Percentiles rank a stretch among this genome's conserved stretches.
These are phyloP conservation scores for Bremia lactucae DNA, from an alignment of 352 stramenopile species.

Conservation along the genomic window DNA sequence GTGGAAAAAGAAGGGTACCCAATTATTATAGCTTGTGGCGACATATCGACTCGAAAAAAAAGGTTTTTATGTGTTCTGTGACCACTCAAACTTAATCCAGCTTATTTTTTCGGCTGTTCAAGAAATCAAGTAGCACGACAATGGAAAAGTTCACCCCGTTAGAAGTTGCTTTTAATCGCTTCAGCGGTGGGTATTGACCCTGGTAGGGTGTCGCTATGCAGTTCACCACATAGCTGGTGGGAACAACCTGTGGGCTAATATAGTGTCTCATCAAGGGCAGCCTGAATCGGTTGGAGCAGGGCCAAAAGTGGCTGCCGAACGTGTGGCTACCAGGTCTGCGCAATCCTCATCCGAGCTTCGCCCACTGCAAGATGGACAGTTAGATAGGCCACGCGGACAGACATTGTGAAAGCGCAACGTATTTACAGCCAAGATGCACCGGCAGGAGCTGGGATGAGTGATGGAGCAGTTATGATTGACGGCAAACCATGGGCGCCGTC, in stretches of 20 bases:
- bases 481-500: no score
- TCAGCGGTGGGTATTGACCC: conserved; percentile 4
- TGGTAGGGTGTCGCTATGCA: conserved; percentile 3
- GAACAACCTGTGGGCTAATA: conserved; percentile 11
- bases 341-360: conserved; percentile 1
- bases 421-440: neutral
- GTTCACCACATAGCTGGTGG: conserved; percentile 15
- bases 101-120: conserved; percentile 1
- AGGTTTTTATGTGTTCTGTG: conserved; percentile 2
- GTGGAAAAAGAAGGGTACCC: conserved; percentile 6
- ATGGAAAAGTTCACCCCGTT: no score
- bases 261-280: conserved; percentile 1
- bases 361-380: conserved; percentile 2
- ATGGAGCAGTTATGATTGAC: neutral
- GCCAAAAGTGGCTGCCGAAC: neutral
- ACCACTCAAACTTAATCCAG: conserved; percentile 10
- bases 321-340: neutral
- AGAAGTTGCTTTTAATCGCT: no score
- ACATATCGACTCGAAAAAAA: conserved; percentile 1
- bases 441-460: no score
- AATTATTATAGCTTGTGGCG: conserved; percentile 1
- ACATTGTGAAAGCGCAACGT: neutral
- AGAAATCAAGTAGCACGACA: conserved; percentile 5
- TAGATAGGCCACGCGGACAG: neutral
- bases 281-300: neutral